Conservation (phyloP, 2,329 filamentous ascomycete species). For the Fusarium buxicola region DNA sequence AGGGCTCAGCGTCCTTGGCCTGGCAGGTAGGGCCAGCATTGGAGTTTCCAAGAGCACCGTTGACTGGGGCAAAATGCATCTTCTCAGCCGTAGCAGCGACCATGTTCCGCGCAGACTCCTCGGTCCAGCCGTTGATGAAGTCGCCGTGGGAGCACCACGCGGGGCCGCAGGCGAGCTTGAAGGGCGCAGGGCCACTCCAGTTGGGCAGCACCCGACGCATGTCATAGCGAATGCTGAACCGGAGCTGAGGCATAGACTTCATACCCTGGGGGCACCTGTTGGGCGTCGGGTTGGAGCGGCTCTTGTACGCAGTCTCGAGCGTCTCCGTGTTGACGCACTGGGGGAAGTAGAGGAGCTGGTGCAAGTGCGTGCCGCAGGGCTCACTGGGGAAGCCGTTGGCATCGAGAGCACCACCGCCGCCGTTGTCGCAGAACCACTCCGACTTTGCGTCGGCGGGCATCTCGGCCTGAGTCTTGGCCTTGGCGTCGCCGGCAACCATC, state of each 20-base stretch:
- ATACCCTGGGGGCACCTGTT: constrained; percentile 57
- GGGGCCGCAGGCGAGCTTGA: constrained; percentile 57
- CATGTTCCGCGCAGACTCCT: constrained; percentile 52
- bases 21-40: constrained; percentile 41
- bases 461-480: constrained; percentile 21
- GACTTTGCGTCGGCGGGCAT: constrained; percentile 45
- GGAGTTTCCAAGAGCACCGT: constrained; percentile 35
- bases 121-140: constrained; percentile 60
- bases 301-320: constrained; percentile 40
- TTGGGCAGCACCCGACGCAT: constrained; percentile 55
- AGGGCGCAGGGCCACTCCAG: constrained; percentile 57
- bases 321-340: constrained; percentile 40
- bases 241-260: constrained; percentile 60
- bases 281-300: constrained; percentile 19
- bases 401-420: constrained; percentile 37
- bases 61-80: constrained; percentile 50
- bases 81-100: constrained; percentile 51
- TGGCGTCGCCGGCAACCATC: constrained; percentile 56
- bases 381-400: constrained; percentile 35
- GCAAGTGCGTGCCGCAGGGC: constrained; percentile 34
- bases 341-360: constrained; percentile 42
- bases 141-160: constrained; percentile 59
- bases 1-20: constrained; percentile 55
- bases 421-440: constrained; percentile 50
- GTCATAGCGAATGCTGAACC: constrained; percentile 61